Evolutionary conservation across 2,329 filamentous ascomycete genomes (phyloP).

Genomic region (Verticillium nubilum): DNA sequence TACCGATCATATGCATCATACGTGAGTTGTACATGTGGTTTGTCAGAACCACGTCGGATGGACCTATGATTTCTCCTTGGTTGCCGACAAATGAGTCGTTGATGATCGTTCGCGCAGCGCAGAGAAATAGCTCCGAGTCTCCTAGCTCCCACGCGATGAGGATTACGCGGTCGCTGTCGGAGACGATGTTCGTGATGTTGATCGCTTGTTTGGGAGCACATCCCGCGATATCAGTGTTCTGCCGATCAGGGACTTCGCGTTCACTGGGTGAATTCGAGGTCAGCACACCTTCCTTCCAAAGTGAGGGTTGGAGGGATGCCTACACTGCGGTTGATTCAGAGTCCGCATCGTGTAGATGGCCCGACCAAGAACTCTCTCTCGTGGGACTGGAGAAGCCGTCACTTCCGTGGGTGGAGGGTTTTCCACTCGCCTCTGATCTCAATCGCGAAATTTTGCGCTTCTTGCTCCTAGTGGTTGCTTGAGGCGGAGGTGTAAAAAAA

Average conservation of each 20-base stretch:
- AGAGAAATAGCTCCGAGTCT: not conserved
- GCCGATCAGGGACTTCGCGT: no score
- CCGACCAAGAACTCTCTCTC: not conserved
- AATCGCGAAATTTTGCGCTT: not conserved
- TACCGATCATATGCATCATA: not conserved
- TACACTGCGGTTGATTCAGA: not conserved
- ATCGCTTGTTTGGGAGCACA: no score
- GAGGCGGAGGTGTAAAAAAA: no score
- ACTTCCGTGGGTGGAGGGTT: no score
- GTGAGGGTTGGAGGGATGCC: not conserved
- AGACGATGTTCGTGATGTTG: not conserved
- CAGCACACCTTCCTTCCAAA: no score
- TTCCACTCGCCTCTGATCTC: no score
- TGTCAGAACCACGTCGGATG: not conserved
- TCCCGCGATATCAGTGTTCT: no score
- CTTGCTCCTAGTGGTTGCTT: no score
- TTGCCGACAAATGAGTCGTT: not conserved
- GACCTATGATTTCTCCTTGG: not conserved
- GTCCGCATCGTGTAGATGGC: not conserved
- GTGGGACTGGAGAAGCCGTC: no score
- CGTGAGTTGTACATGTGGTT: not conserved
- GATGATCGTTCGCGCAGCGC: not conserved
- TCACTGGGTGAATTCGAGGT: no score
- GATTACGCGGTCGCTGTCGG: not conserved
- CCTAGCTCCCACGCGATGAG: not conserved